Conservation (phyloP, 371 early-diverging fungal species). For the Chytridium lagenaria region DNA sequence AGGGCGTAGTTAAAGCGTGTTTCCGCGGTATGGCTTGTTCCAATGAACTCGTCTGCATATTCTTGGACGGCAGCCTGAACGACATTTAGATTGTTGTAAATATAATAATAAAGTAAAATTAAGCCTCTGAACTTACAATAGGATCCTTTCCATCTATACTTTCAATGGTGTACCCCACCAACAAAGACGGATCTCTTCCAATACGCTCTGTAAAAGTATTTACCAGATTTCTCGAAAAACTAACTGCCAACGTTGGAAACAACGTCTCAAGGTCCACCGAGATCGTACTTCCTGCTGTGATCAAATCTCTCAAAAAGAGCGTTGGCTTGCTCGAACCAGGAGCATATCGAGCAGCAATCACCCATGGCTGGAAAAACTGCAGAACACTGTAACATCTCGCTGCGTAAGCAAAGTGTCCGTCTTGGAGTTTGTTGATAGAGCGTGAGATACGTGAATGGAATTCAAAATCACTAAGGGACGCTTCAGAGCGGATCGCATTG, state of each 20-base stretch:
- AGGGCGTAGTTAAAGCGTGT: constrained; percentile 17
- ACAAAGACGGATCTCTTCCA: background rate
- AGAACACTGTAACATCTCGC: constrained; percentile 8
- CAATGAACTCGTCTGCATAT: constrained; percentile 9
- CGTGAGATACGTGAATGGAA: constrained; percentile 7
- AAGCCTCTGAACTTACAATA: background rate
- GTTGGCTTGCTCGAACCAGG: background rate
- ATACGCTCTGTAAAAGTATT: background rate
- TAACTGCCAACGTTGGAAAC: background rate
- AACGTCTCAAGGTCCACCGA: background rate
- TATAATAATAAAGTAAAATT: background rate
- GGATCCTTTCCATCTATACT: constrained; percentile 13
- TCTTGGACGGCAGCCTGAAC: constrained; percentile 12
- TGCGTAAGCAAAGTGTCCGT: constrained; percentile 15
- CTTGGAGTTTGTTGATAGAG: constrained; percentile 10
- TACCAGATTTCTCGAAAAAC: background rate
- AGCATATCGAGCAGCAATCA: constrained; percentile 5
- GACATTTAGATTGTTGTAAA: background rate
- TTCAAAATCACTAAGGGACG: constrained; percentile 11
- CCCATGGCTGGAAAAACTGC: constrained; percentile 23
- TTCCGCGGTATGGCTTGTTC: constrained; percentile 10
- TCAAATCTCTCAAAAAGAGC: constrained; percentile 12
- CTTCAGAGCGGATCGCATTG: background rate
- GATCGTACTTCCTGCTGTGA: constrained; percentile 12
- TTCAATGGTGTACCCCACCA: background rate